Evolutionary conservation across 2,329 filamentous ascomycete species (phyloP).

Genomic region (Verticillium nonalfalfae): DNA sequence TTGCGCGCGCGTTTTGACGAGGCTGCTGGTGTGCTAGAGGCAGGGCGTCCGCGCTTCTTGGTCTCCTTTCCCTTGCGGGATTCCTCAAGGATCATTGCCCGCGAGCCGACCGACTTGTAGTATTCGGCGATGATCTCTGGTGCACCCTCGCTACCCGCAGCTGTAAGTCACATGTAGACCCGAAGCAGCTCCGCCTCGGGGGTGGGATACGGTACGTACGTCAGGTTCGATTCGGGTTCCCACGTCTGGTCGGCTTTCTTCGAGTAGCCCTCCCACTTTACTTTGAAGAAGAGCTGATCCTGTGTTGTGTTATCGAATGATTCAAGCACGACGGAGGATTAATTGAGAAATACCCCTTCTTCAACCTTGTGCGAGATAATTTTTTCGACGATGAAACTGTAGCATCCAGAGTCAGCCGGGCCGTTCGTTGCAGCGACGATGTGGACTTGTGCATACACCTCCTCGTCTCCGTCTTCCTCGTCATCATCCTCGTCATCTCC

Average conservation of each 20-base stretch:
- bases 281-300: constrained; percentile 54
- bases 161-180: neutral
- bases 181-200: neutral
- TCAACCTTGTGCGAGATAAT: constrained; percentile 62
- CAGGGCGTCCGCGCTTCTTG: constrained; percentile 52
- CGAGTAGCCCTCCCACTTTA: constrained; percentile 78
- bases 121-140: constrained; percentile 59
- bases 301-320: constrained; percentile 15
- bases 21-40: constrained; percentile 27
- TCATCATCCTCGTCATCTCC: constrained; percentile 28
- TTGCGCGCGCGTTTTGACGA: constrained; percentile 39
- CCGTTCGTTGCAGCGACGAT: neutral
- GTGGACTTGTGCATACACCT: constrained; percentile 19
- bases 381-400: constrained; percentile 67
- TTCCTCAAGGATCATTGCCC: constrained; percentile 45
- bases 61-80: constrained; percentile 41
- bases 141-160: constrained; percentile 43
- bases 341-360: constrained; percentile 36
- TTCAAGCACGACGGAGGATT: neutral
- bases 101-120: constrained; percentile 55
- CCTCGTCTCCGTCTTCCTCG: constrained; percentile 34
- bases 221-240: constrained; percentile 70
- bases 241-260: constrained; percentile 66
- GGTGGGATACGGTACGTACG: constrained; percentile 30
- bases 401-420: constrained; percentile 9